Base-by-base conservation (phyloP, 768 basidiomycete species). In the Trametes maxima region DNA sequence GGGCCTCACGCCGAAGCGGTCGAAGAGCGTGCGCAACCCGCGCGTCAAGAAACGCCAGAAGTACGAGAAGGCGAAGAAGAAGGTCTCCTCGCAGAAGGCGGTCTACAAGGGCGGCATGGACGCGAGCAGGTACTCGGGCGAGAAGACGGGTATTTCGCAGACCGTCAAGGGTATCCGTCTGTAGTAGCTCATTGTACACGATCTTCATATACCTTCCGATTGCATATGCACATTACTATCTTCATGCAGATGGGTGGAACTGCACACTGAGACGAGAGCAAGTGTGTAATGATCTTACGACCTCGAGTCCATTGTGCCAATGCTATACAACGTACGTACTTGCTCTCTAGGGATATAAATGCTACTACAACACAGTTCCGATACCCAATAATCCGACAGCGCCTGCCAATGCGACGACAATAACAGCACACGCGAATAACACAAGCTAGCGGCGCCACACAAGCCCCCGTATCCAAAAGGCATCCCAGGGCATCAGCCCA, bases 31-130 rank as follows among this genome's bases (percentile, higher is more conserved):
- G 39, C 92, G 95, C 66, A 99, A 99, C 77, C 95, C 96, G 43
- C 87, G 97, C 62, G 95, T 98, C 75, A 98, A 98, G 85, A 99
- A 99, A 75, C 85, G 94, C 36, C 83, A 89, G 76, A 89, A 82
- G 70, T 98, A 89, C 80, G 95, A 95, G 70, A 90, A 97, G 77
- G 96, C 95, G 65, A 92, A 96, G 81, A 94, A 91, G 78, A 94
- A 89, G 76, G 78, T 98, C 14, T 77, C 88, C 28, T 94, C 91
- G 22, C 94, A 95, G 75, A 90, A 92, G 74, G 87, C 95, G 17
- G 82, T 95, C n/a, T 98, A 86, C 84, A 95, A 90, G 73, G 94
- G 94, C 55, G 95, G 95, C 40, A 72, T 89, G 57, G 85, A 85
- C 58, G 79, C 82, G 44, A 87, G 84, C n/a, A 79, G 79, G 65